Percentiles rank a stretch among this genome's conserved stretches.
Evolutionary conservation across 1,139 yeast species (phyloP).

Genomic region (Martiniozyma asiatica): DNA sequence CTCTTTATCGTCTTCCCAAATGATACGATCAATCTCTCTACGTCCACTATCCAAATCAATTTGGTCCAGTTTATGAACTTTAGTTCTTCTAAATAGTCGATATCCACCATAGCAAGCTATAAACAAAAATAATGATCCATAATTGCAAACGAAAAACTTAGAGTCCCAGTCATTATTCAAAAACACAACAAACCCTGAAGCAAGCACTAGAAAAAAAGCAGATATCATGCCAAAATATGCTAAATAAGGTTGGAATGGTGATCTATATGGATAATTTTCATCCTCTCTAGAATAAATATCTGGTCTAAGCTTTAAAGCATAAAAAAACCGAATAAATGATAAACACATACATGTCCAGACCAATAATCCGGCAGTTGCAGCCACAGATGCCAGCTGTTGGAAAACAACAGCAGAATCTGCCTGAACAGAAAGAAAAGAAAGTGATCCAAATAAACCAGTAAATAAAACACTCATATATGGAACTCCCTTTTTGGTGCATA

Average conservation of each 20-base stretch:
- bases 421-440: constrained; percentile 49
- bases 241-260: constrained; percentile 67
- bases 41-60: constrained; percentile 72
- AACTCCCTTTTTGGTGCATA: constrained; percentile 54
- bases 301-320: constrained; percentile 54
- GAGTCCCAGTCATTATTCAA: constrained; percentile 51
- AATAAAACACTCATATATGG: constrained; percentile 61
- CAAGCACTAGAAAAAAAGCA: constrained; percentile 40
- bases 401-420: constrained; percentile 54
- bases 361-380: constrained; percentile 59
- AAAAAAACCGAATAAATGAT: constrained; percentile 57
- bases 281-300: constrained; percentile 55
- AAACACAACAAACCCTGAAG: constrained; percentile 64
- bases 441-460: constrained; percentile 46
- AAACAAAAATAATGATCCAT: constrained; percentile 52
- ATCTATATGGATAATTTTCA: constrained; percentile 60
- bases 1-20: constrained; percentile 62
- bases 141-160: constrained; percentile 53
- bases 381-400: constrained; percentile 49
- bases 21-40: constrained; percentile 56
- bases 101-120: constrained; percentile 42
- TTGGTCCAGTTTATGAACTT: constrained; percentile 48
- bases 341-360: constrained; percentile 80
- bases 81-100: constrained; percentile 42
- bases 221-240: constrained; percentile 59